Percentiles rank a stretch among this genome's conserved stretches.
phyloP scores from a whole-genome alignment of 2,329 filamentous ascomycete species.

The Magnaporthiopsis rhizophila region DNA sequence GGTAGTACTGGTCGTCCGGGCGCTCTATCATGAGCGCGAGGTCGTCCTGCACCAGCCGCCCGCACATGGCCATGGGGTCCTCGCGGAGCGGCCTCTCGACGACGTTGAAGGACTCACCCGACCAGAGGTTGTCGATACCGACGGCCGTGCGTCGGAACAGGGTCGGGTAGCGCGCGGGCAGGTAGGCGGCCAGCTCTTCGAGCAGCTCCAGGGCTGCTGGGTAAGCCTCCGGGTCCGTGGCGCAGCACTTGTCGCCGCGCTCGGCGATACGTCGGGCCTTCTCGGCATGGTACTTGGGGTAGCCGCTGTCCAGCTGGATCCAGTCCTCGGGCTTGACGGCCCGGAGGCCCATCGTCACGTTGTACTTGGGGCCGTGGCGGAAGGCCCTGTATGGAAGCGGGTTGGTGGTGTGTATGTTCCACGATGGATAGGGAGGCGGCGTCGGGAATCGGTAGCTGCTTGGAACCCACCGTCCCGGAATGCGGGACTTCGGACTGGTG shows the following conservation, averaged over 20 bases:
- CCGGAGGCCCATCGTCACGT: slow-evolving; percentile 71
- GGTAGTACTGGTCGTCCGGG: slow-evolving; percentile 70
- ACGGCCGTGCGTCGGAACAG: slow-evolving; percentile 56
- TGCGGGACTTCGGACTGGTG: background rate
- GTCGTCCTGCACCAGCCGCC: slow-evolving; percentile 71
- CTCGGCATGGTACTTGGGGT: slow-evolving; percentile 60
- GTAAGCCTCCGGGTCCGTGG: slow-evolving; percentile 61
- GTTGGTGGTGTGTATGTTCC: slow-evolving; percentile 60
- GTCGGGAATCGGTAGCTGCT: slow-evolving; percentile 50
- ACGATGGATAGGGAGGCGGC: slow-evolving; percentile 56
- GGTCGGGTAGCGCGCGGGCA: slow-evolving; percentile 66
- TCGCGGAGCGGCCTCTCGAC: slow-evolving; percentile 55
- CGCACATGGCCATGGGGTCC: slow-evolving; percentile 70
- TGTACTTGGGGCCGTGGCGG: slow-evolving; percentile 67
- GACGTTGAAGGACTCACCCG: slow-evolving; percentile 65
- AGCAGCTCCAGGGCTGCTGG: slow-evolving; percentile 68
- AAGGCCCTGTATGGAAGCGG: slow-evolving; percentile 74
- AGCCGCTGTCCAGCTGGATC: slow-evolving; percentile 82
- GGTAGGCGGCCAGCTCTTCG: slow-evolving; percentile 62
- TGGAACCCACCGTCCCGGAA: slow-evolving; percentile 43
- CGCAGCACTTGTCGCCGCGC: slow-evolving; percentile 58
- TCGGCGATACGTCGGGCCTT: slow-evolving; percentile 62
- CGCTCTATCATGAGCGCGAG: slow-evolving; percentile 76
- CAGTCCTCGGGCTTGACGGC: slow-evolving; percentile 63
- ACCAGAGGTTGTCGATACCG: slow-evolving; percentile 64